Base-by-base conservation (phyloP, 2,329 filamentous ascomycete genomes). In the Colletotrichum tamarilloi region DNA sequence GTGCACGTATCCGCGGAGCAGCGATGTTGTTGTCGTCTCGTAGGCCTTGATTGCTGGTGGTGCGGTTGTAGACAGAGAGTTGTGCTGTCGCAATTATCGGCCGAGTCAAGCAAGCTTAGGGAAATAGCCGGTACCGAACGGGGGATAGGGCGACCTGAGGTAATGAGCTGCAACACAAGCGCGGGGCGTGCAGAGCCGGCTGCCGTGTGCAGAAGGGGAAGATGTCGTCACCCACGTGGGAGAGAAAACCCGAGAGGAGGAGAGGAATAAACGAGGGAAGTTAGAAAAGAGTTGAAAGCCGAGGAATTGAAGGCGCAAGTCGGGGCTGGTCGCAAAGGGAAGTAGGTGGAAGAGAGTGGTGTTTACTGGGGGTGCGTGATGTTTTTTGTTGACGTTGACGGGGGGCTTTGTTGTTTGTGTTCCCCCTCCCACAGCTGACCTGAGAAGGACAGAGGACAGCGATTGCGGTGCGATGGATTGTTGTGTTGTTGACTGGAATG, bases 401-500 rank as follows among this genome's bases (percentile, higher is more conserved):
- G 42, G 42, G 42, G 69, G 58, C 66, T 63, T 64, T 73, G 66
- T 73, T 73, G 67, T 70, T 69, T 60, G 59, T 70, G 59, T 65
- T 56, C 26, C 70, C 65, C 59, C 66, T 68, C 66, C 55, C 28
- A 28, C 62, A 55, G 62, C 62, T 53, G 49, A 64, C n/a, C 16
- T 49, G 38, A 22, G 38, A 42, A 42, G 38, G 38, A 42, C 38
- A 49, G 42, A 49, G 42, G 19, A 49, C 19, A 49, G 19, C 19
- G 42, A 49, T 19, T 49, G 42, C 19, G 42, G 42, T 55, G 55
- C 46, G 63, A 46, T 59, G 56, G 52, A 46, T 59, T 58, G 65
- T 52, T 72, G 69, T 64, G 69, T 72, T 65, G 70, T 73, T 73
- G 60, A 73, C 67, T 70, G 67, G 71, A 73, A 73, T 73, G 71